These are phyloP conservation scores for Rhizoclosmatium globosum DNA, from an alignment of 192 early-diverging fungal species.

Conservation along the genomic window DNA sequence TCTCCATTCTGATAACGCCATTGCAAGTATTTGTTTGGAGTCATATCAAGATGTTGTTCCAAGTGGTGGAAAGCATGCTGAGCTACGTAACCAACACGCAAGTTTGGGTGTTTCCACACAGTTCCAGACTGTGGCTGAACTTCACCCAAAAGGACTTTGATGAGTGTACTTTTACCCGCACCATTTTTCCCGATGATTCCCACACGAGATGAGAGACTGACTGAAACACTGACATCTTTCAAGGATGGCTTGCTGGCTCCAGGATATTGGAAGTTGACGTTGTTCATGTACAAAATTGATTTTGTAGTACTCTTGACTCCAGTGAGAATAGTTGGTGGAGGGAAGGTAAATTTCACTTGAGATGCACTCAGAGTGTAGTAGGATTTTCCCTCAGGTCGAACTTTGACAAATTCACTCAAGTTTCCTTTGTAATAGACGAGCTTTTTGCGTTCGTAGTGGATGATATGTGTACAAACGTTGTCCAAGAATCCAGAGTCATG, in stretches of 20 bases:
- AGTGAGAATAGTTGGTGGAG: constrained; percentile 75
- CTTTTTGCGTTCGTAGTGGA: constrained; percentile 81
- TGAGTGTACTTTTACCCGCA: constrained; percentile 53
- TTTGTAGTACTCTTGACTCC: constrained; percentile 79
- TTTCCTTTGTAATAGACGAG: constrained; percentile 83
- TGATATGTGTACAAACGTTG: constrained; percentile 81
- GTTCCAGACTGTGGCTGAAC: constrained; percentile 72
- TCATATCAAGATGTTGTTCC: constrained; percentile 79
- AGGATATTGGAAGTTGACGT: constrained; percentile 76
- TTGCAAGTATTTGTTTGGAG: constrained; percentile 80
- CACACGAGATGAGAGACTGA: constrained; percentile 80
- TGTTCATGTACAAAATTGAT: constrained; percentile 80
- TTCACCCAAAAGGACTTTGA: constrained; percentile 82
- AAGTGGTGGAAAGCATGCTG: constrained; percentile 91
- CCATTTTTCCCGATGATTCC: constrained; percentile 80
- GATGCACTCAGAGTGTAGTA: constrained; percentile 79
- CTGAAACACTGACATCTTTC: constrained; percentile 65
- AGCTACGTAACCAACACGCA: constrained; percentile 85
- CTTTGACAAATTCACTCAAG: constrained; percentile 77
- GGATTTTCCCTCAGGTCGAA: constrained; percentile 75
- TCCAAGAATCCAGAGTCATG: constrained; percentile 86
- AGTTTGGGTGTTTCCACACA: constrained; percentile 85
- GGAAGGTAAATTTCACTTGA: constrained; percentile 77
- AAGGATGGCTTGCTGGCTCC: constrained; percentile 68
- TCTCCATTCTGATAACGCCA: constrained; percentile 83